Percentiles rank a stretch among this genome's conserved stretches.
These are phyloP conservation scores for Scenedesmus sp. DNA, from an alignment of 163 green algal species.

Conservation along the genomic window DNA sequence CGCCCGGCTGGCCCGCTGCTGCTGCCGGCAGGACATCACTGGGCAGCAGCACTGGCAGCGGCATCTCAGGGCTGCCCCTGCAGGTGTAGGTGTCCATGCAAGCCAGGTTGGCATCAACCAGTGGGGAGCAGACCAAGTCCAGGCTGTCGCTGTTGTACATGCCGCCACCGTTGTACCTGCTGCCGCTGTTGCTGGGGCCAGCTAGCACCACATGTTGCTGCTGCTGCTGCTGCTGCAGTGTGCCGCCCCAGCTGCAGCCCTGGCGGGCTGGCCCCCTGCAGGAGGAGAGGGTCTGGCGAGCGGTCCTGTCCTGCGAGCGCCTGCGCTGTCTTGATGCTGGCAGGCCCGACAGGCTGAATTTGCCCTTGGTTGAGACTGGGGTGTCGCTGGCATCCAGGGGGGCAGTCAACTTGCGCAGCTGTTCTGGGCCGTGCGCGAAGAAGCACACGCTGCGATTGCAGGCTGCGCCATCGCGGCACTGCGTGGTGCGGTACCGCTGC, in stretches of 20 bases:
- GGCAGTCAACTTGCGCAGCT: slow-evolving; percentile 15
- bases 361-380: neutral
- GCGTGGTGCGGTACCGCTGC: slow-evolving; percentile 86
- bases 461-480: slow-evolving; percentile 85
- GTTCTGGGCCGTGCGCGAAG: slow-evolving; percentile 9
- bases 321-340: neutral
- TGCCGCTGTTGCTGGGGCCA: slow-evolving; percentile 3
- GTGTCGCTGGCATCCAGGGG: neutral
- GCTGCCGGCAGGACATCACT: neutral
- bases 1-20: neutral
- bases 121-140: neutral
- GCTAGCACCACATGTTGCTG: neutral
- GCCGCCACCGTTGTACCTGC: too few relatives aligned
- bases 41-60: neutral
- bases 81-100: neutral
- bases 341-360: neutral
- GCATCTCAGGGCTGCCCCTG: neutral
- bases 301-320: neutral
- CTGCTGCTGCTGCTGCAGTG: slow-evolving; percentile 6
- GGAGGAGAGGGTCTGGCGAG: neutral
- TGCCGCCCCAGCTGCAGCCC: neutral
- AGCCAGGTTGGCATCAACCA: neutral
- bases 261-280: neutral
- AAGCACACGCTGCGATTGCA: slow-evolving; percentile 80
- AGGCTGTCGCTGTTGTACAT: slow-evolving; percentile 11